Evolutionary conservation across 106 monocot genomes (phyloP), one percentile per base, ranked within the genome.

Genomic region (Dendrobium nobile): DNA sequence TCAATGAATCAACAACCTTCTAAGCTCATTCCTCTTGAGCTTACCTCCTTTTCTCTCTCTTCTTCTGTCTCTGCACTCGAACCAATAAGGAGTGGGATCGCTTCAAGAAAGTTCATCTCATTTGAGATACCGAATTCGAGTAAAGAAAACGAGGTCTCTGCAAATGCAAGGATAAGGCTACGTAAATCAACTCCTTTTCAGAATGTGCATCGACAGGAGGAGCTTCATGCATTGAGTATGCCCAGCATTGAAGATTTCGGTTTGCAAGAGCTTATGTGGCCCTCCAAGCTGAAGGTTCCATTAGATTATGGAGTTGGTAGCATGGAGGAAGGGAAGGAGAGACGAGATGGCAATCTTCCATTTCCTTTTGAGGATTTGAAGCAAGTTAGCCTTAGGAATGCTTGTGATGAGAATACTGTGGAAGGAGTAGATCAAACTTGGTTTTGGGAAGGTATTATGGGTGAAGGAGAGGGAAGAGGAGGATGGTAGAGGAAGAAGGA

Each of bases 371-470:
- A 74, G 28, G 82, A 82, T 48, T 27, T 85, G 79, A 87, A 87
- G 67, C 84, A 80, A 77, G 80, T 79, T 4, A 58, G 82, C 15
- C 20, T 82, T 33, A 61, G 17, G 24, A 54, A 17, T 56, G 10
- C 0, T 51, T 2, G 51, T 51, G 77, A 10, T 31, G 54, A 73
- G 79, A 42, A 83, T 48, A 51, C 1, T 58, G 58, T 9, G 45
- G 77, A 48, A 27, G 76, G 16, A 10, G 76, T 84, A 54, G 87
- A 85, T 77, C 78, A 61, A 79, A 77, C 83, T 77, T 82, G 82
- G 78, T 85, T 85, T 73, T 87, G 90, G 87, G 87, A 85, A 80
- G 79, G 79, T 11, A 75, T 83, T 47, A 85, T 85, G 72, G 88
- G 85, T 33, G 22, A 43, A 13, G 8, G 78, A 67, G 85, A 77